Evolutionary conservation across 495 filamentous ascomycete species (phyloP), one percentile per base, ranked within the genome.

Genomic region (Echria macrotheca): DNA sequence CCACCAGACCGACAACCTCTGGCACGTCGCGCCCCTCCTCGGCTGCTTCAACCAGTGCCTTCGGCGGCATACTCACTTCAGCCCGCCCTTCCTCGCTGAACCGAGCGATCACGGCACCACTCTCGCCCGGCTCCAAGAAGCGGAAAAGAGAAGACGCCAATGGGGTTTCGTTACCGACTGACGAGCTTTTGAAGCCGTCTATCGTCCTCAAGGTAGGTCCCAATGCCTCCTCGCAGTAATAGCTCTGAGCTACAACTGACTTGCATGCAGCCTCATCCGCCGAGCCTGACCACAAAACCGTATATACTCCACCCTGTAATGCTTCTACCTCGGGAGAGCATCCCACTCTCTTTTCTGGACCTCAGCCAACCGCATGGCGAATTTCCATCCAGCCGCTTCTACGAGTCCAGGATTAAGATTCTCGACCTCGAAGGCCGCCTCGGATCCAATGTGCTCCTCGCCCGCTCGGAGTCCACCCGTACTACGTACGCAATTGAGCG

Each of bases 401-500:
- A 80, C 62, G 74, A 77, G 25, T 76, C 81, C 3, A 74, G 76
- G 50, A 79, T 85, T 32, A 78, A 79, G 36, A 73, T 79, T 21
- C 62, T 87, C 18, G 82, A 86, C 47, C 68, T 75, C 37, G 78
- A 82, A 44, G 64, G 74, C 22, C 76, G 76, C 44, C 63, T 69
- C 14, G 68, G 71, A 5, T 74, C 73, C 22, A 69, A 71, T 28
- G 73, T 94, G 1, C 76, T 96, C 8, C 75, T 89, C 33, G 86
- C 83, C 23, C 72, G 81, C 40, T 70, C 81, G 18, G 74, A 82
- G 29, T 68, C 66, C 7, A 78, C 78, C 58, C 76, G 73, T 18
- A 73, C 71, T 6, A 53, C 86, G 4, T 91, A 84, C 62, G 84
- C 81, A 11, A 63, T 95, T 25, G 90, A 96, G 66, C 68, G 78